phyloP scores from a whole-genome alignment of 495 filamentous ascomycete genomes.

The Tuber brumale region DNA sequence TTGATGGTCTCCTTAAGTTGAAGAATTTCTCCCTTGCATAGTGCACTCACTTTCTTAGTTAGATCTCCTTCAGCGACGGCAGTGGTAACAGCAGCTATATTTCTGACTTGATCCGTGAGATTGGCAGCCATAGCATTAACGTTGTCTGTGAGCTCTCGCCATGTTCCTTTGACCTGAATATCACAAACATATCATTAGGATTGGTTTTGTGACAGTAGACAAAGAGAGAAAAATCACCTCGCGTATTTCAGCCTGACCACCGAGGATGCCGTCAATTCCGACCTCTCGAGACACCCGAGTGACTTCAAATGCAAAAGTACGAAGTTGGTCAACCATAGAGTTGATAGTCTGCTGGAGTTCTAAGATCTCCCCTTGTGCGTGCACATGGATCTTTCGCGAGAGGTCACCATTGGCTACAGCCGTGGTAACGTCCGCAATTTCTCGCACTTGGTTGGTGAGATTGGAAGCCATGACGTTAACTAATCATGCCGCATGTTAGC shows the following conservation, averaged over 20 bases:
- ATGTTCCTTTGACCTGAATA: slow-evolving; percentile 59
- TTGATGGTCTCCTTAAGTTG: slow-evolving; percentile 97
- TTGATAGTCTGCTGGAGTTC: slow-evolving; percentile 98
- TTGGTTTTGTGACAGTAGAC: neutral
- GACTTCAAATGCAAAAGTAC: slow-evolving; percentile 95
- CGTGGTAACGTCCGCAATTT: slow-evolving; percentile 93
- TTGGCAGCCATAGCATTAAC: slow-evolving; percentile 98
- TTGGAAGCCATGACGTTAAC: slow-evolving; percentile 97
- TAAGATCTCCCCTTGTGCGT: slow-evolving; percentile 89
- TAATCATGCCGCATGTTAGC: slow-evolving; percentile 41
- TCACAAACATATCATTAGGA: slow-evolving; percentile 16
- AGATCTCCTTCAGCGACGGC: slow-evolving; percentile 89
- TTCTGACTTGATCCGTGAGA: slow-evolving; percentile 87
- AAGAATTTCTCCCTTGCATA: slow-evolving; percentile 93
- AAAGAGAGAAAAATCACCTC: slow-evolving; percentile 51
- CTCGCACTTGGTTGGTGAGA: slow-evolving; percentile 79
- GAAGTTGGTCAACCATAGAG: slow-evolving; percentile 96
- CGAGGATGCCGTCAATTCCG: slow-evolving; percentile 92
- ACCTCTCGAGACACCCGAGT: slow-evolving; percentile 94
- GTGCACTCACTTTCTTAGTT: slow-evolving; percentile 92
- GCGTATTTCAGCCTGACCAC: slow-evolving; percentile 91
- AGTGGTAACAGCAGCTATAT: slow-evolving; percentile 94
- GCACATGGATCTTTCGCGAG: slow-evolving; percentile 90
- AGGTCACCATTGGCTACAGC: slow-evolving; percentile 95
- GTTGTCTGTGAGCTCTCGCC: slow-evolving; percentile 96